phyloP scores from a whole-genome alignment of 1,139 yeast species.

The Eremothecium gossypii region DNA sequence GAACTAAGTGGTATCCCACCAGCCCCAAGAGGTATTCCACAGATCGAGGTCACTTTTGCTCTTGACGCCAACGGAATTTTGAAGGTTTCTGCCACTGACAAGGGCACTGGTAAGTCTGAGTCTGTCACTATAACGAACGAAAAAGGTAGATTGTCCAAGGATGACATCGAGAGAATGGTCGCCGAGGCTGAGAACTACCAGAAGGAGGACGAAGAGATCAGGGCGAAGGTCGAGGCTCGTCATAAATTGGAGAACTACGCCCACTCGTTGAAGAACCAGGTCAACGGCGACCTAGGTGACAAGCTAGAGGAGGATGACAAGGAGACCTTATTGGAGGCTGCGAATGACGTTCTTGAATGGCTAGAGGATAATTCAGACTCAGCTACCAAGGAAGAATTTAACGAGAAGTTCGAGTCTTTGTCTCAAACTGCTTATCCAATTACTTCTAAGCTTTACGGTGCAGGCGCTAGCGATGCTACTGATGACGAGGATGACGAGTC shows the following conservation, averaged over 20 bases:
- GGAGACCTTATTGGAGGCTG: slow-evolving; percentile 81
- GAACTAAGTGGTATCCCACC: slow-evolving; percentile 93
- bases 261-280: slow-evolving; percentile 71
- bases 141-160: slow-evolving; percentile 90
- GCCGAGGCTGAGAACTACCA: slow-evolving; percentile 90
- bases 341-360: slow-evolving; percentile 82
- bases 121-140: slow-evolving; percentile 93
- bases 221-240: slow-evolving; percentile 77
- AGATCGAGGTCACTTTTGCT: slow-evolving; percentile 91
- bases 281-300: slow-evolving; percentile 54
- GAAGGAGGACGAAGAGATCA: slow-evolving; percentile 73
- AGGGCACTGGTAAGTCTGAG: slow-evolving; percentile 94
- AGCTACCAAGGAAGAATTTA: slow-evolving; percentile 88
- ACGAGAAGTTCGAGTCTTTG: slow-evolving; percentile 84
- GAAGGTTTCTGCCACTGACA: slow-evolving; percentile 86
- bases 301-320: slow-evolving; percentile 86
- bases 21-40: slow-evolving; percentile 96
- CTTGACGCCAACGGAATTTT: slow-evolving; percentile 92
- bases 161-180: slow-evolving; percentile 89
- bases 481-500: slow-evolving; percentile 63
- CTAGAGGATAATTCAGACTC: slow-evolving; percentile 72
- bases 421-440: slow-evolving; percentile 84
- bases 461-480: slow-evolving; percentile 41
- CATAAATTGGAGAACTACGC: slow-evolving; percentile 86
- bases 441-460: slow-evolving; percentile 76